Conservation (phyloP, 768 basidiomycete species). For the Collybiopsis confluens region DNA sequence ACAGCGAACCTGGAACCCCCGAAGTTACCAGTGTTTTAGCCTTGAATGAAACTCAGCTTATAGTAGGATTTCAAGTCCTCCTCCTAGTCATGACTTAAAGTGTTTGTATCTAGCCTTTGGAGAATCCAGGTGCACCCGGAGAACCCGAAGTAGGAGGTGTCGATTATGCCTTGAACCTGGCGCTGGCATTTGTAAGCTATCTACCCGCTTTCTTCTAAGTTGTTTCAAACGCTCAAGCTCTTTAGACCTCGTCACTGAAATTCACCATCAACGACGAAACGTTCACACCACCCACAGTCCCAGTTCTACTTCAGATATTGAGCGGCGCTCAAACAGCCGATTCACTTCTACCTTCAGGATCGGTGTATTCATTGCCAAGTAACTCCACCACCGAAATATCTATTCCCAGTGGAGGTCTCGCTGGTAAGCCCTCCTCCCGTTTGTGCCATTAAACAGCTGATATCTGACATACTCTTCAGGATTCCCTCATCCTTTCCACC, state of each 20-base stretch:
- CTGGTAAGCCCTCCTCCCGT: conserved; percentile 19
- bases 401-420: conserved; percentile 33
- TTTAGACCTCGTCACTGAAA: neutral
- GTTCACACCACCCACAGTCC: conserved; percentile 36
- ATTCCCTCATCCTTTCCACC: conserved; percentile 6
- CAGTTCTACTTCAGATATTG: conserved; percentile 56
- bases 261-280: conserved; percentile 28
- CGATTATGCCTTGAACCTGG: conserved; percentile 20
- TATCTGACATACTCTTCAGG: neutral
- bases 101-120: conserved; percentile 13
- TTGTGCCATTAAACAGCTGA: no score
- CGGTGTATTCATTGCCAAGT: conserved; percentile 40
- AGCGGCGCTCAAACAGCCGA: conserved; percentile 45
- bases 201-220: neutral
- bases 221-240: neutral
- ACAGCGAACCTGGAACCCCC: conserved; percentile 24
- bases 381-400: conserved; percentile 43
- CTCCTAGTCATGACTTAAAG: neutral
- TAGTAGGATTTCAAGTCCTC: neutral
- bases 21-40: neutral
- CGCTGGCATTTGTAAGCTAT: conserved; percentile 13
- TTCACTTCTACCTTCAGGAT: conserved; percentile 45
- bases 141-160: conserved; percentile 25
- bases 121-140: conserved; percentile 24
- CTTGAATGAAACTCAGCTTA: conserved; percentile 25